These are phyloP conservation scores for Flammula alnicola DNA, from an alignment of 1,284 basidiomycete genomes.

Conservation along the genomic window DNA sequence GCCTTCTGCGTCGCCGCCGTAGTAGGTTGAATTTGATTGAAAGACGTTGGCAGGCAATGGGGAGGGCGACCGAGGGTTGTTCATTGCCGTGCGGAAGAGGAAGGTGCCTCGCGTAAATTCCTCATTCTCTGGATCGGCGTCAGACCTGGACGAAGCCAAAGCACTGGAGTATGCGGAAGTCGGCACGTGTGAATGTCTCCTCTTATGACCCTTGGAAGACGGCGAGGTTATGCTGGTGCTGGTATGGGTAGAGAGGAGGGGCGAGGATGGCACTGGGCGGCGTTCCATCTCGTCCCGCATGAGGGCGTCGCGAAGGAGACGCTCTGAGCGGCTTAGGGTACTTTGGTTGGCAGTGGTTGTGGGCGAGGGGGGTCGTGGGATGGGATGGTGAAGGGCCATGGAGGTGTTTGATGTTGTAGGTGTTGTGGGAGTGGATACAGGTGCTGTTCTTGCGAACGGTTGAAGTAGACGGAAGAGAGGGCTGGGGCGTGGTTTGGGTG, in stretches of 20 bases:
- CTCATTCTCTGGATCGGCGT: slow-evolving; percentile 19
- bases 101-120: slow-evolving; percentile 31
- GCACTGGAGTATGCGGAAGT: slow-evolving; percentile 12
- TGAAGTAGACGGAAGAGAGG: slow-evolving; percentile 22
- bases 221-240: slow-evolving; percentile 7
- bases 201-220: slow-evolving; percentile 21
- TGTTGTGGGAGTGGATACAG: slow-evolving; percentile 1
- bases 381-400: slow-evolving; percentile 5
- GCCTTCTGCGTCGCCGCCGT: slow-evolving; percentile 19
- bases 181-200: slow-evolving; percentile 34
- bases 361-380: slow-evolving; percentile 8
- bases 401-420: slow-evolving; percentile 1
- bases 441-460: slow-evolving; percentile 11
- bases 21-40: neutral
- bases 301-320: slow-evolving; percentile 61
- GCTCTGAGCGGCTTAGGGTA: slow-evolving; percentile 49
- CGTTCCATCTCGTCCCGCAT: slow-evolving; percentile 50
- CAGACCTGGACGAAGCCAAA: neutral
- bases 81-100: slow-evolving; percentile 32
- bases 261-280: slow-evolving; percentile 13
- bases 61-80: slow-evolving; percentile 14
- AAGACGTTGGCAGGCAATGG: slow-evolving; percentile 1
- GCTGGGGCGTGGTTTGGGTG: slow-evolving; percentile 10
- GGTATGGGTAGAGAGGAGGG: slow-evolving; percentile 12
- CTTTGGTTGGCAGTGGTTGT: slow-evolving; percentile 13